Evolutionary conservation across 257 asterid genomes (phyloP).

Genomic region (Solanum chilense): DNA sequence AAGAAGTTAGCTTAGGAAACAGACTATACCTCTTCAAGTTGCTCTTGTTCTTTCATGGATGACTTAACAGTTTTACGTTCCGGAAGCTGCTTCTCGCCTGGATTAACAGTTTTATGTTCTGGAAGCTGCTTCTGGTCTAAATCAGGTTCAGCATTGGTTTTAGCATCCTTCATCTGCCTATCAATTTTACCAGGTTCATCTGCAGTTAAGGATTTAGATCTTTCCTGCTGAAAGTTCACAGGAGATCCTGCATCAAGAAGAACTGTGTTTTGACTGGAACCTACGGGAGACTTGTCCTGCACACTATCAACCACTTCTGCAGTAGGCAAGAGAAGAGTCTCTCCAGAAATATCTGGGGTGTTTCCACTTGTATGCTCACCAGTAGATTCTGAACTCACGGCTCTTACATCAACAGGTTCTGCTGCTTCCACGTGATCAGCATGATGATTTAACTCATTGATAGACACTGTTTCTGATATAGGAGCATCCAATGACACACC

Average conservation of each 20-base stretch:
- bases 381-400: slow-evolving; percentile 18
- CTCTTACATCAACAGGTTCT: slow-evolving; percentile 28
- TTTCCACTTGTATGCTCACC: slow-evolving; percentile 23
- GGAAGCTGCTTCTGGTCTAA: slow-evolving; percentile 30
- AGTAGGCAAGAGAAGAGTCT: slow-evolving; percentile 16
- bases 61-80: slow-evolving; percentile 39
- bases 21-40: slow-evolving; percentile 76
- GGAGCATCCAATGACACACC: slow-evolving; percentile 33
- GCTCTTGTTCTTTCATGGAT: slow-evolving; percentile 63
- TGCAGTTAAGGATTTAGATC: slow-evolving; percentile 27
- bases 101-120: slow-evolving; percentile 31
- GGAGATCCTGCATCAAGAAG: slow-evolving; percentile 28
- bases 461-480: slow-evolving; percentile 30
- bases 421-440: slow-evolving; percentile 27
- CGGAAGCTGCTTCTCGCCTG: slow-evolving; percentile 23
- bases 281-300: slow-evolving; percentile 26
- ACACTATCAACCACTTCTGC: slow-evolving; percentile 25
- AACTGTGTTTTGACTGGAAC: slow-evolving; percentile 28
- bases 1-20: background rate
- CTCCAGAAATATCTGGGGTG: slow-evolving; percentile 26
- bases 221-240: slow-evolving; percentile 22
- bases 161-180: slow-evolving; percentile 23
- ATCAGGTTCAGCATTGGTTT: slow-evolving; percentile 32
- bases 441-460: slow-evolving; percentile 30
- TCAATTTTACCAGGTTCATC: slow-evolving; percentile 30